Percentiles rank a stretch among this genome's conserved stretches.
Evolutionary conservation across 2,329 filamentous ascomycete genomes (phyloP).

Genomic region (Hypoxylon sp.): DNA sequence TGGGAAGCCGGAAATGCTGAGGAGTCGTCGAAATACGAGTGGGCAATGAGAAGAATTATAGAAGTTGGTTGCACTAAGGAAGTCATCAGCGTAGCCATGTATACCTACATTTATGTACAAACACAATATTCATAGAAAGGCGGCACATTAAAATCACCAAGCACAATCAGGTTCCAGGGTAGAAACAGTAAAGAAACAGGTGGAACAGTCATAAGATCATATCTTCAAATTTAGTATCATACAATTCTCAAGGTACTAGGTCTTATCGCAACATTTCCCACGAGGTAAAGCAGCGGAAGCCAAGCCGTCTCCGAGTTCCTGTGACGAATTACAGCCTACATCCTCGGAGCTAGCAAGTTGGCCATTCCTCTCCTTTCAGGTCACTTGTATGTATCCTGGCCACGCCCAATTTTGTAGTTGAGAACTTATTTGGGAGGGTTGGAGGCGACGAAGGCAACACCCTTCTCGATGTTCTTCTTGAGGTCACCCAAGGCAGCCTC

Average conservation of each 20-base stretch:
- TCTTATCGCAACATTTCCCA: constrained; percentile 20
- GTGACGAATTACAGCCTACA: constrained; percentile 30
- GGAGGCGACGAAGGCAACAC: constrained; percentile 66
- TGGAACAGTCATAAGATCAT: constrained; percentile 18
- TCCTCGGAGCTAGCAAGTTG: constrained; percentile 30
- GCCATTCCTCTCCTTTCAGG: constrained; percentile 10
- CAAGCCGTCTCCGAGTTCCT: constrained; percentile 20
- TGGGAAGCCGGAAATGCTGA: constrained; percentile 60
- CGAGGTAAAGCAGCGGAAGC: constrained; percentile 24
- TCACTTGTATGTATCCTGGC: constrained; percentile 11
- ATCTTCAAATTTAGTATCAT: constrained; percentile 37
- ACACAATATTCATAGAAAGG: too few species aligned
- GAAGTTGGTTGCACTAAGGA: too few species aligned
- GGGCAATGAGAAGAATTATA: constrained; percentile 40
- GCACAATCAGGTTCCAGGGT: too few species aligned
- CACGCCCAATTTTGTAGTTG: too few species aligned
- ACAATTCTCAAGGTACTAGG: constrained; percentile 36
- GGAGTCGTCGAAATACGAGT: constrained; percentile 56
- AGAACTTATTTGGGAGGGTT: constrained; percentile 69
- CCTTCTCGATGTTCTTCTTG: constrained; percentile 97
- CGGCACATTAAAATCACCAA: too few species aligned
- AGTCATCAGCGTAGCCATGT: too few species aligned
- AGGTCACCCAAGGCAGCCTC: constrained; percentile 84
- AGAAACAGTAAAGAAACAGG: too few species aligned
- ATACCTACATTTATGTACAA: too few species aligned